A percentile compares a stretch with the other conserved stretches of the same genome.
Evolutionary conservation across 164 flowering plant genomes (phyloP).

Genomic region (Liriodendron chinense): DNA sequence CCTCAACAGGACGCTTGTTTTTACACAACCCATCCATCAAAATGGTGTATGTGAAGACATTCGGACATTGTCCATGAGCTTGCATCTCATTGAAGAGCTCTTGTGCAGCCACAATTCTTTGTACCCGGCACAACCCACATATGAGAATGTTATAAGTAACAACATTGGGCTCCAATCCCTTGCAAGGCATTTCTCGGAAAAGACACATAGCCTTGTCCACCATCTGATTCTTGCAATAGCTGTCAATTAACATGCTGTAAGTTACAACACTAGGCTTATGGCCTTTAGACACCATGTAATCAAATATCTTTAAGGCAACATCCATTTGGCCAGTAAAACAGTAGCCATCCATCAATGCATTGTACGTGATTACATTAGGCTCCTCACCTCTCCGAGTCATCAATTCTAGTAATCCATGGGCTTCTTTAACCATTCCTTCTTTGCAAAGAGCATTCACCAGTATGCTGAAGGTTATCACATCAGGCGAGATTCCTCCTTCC

Average conservation of each 20-base stretch:
- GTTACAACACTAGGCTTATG: constrained; percentile 22
- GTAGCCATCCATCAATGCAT: constrained; percentile 11
- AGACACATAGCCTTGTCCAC: constrained; percentile 36
- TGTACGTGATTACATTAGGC: constrained; percentile 3
- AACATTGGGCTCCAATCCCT: constrained; percentile 32
- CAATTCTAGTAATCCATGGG: constrained; percentile 3
- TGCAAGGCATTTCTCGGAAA: constrained; percentile 28
- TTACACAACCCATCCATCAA: constrained; percentile 50
- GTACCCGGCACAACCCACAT: constrained; percentile 33
- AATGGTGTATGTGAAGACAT: constrained; percentile 30
- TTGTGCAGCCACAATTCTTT: constrained; percentile 34
- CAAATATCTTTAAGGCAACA: constrained; percentile 34
- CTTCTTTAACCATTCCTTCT: too few relatives aligned
- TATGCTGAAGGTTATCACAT: constrained; percentile 4
- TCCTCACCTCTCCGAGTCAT: constrained; percentile 3
- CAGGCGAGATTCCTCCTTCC: too few relatives aligned
- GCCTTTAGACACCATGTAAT: constrained; percentile 31
- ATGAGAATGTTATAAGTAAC: constrained; percentile 38
- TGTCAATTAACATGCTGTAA: constrained; percentile 43
- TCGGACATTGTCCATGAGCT: constrained; percentile 15
- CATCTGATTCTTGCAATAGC: constrained; percentile 30
- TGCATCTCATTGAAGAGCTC: constrained; percentile 40
- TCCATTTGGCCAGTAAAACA: constrained; percentile 13
- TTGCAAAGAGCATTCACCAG: too few relatives aligned
- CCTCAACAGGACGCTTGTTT: constrained; percentile 31